Conservation (phyloP, 2,329 filamentous ascomycete genomes). For the Ophiostoma populinum region DNA sequence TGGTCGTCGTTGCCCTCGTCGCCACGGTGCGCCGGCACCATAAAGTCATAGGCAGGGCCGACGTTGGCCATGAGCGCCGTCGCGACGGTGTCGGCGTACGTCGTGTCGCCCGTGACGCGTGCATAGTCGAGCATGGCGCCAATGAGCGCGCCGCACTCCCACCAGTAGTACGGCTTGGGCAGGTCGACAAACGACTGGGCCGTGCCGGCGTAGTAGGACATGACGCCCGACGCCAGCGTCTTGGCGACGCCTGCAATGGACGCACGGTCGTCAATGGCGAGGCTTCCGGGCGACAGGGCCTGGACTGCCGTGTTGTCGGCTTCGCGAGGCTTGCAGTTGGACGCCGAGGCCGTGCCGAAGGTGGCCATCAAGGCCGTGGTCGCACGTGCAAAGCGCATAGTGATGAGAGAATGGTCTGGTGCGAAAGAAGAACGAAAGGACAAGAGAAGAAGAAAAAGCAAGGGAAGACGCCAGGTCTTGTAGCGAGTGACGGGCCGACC, state of each 20-base stretch:
- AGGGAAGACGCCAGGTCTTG: no score
- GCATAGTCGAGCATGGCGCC: constrained; percentile 55
- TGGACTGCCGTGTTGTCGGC: no score
- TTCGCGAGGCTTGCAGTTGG: no score
- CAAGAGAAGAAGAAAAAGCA: no score
- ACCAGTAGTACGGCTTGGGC: constrained; percentile 51
- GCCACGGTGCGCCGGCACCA: constrained; percentile 35
- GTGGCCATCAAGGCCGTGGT: no score
- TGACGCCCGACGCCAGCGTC: constrained; percentile 40
- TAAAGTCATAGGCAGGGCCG: constrained; percentile 40
- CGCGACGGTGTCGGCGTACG: constrained; percentile 41
- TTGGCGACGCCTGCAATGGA: constrained; percentile 45
- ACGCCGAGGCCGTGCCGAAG: no score
- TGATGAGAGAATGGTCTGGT: no score
- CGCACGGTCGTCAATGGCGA: constrained; percentile 16
- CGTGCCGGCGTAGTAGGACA: constrained; percentile 46
- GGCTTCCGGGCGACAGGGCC: not conserved
- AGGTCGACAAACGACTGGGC: constrained; percentile 42
- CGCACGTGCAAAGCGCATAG: no score
- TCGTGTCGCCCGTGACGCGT: constrained; percentile 43
- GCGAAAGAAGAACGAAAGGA: no score
- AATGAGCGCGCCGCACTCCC: constrained; percentile 48
- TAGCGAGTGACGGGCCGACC: no score
- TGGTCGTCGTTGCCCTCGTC: constrained; percentile 61
- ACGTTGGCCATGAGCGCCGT: constrained; percentile 41